phyloP scores from a whole-genome alignment of 345 rosid genomes.

The Cardiospermum halicacabum region DNA sequence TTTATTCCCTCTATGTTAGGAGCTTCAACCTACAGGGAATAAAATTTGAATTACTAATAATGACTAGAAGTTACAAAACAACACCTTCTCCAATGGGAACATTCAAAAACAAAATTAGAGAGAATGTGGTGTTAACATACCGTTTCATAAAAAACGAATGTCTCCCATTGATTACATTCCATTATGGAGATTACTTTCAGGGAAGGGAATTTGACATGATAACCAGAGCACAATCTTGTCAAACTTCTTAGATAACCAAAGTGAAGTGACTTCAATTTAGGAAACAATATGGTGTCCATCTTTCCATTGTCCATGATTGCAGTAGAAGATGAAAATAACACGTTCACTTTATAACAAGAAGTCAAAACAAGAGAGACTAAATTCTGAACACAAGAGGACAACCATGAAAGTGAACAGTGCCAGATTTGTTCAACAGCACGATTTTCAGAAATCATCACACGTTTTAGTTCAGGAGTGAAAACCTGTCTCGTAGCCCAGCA shows the following conservation, averaged over 20 bases:
- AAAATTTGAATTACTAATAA: too few relatives aligned
- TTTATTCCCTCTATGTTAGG: too few relatives aligned
- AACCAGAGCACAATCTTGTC: too few relatives aligned
- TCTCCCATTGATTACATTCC: background rate
- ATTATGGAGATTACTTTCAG: background rate
- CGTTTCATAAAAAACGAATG: background rate
- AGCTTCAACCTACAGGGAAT: too few relatives aligned
- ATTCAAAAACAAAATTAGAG: too few relatives aligned
- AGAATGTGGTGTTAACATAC: background rate
- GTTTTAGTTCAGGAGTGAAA: conserved; percentile 16
- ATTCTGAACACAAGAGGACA: background rate
- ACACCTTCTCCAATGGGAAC: too few relatives aligned
- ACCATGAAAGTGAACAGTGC: background rate
- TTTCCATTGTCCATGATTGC: background rate
- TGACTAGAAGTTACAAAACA: too few relatives aligned
- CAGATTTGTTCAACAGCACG: conserved; percentile 8
- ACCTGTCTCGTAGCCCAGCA: too few relatives aligned
- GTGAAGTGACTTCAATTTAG: too few relatives aligned
- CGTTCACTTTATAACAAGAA: background rate
- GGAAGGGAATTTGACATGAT: background rate
- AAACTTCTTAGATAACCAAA: too few relatives aligned
- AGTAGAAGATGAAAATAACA: background rate
- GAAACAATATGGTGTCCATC: background rate
- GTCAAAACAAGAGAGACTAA: background rate
- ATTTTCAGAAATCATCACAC: background rate